Conservation (phyloP, 306 rosid genomes). For the Trifolium repens region DNA sequence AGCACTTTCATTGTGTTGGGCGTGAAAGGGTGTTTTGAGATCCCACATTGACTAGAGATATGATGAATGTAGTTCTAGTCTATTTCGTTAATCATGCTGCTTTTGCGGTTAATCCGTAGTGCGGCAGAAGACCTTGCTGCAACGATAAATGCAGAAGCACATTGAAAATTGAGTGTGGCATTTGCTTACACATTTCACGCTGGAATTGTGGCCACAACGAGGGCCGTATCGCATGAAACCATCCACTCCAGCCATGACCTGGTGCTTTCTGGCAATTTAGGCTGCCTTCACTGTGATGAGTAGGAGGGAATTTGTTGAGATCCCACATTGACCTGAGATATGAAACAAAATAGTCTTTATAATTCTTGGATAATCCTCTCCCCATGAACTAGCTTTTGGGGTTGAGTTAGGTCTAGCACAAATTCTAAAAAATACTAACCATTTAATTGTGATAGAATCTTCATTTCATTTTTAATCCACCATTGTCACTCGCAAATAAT, state of each 20-base stretch:
- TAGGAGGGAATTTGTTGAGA: background rate
- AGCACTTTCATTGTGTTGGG: background rate
- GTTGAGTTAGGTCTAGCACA: background rate
- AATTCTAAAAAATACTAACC: background rate
- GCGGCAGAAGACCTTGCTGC: background rate
- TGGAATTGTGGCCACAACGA: no score
- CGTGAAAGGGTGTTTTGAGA: background rate
- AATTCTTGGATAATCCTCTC: background rate
- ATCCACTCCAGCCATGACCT: no score
- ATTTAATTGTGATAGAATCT: constrained; percentile 29
- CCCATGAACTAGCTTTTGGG: background rate
- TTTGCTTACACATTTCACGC: no score
- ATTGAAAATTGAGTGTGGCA: no score
- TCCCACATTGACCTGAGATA: background rate
- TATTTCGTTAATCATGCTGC: background rate
- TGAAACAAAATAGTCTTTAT: background rate
- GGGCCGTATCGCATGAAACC: no score
- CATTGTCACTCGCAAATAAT: constrained; percentile 32
- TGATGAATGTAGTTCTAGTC: background rate
- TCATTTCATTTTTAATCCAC: constrained; percentile 33
- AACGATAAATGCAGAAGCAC: no score
- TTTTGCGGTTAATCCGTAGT: background rate
- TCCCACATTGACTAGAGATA: background rate
- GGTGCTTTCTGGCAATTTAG: background rate
- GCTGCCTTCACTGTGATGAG: background rate